phyloP scores from a whole-genome alignment of 225 moss, liverwort and hornwort species.

The Physcomitrellopsis africana region DNA sequence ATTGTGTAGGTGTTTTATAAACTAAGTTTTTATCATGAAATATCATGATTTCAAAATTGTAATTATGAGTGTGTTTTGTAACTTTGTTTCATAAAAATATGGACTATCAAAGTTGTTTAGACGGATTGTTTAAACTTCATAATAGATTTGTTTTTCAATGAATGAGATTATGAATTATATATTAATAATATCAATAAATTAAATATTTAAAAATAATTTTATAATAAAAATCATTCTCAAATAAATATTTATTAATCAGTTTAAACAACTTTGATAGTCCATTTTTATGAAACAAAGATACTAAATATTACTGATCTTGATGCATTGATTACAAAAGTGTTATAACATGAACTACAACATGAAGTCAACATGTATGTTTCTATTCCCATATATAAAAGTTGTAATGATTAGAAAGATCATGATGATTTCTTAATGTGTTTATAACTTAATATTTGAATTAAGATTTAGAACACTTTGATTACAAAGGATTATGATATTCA shows the following conservation, averaged over 20 bases:
- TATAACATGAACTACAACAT: no score
- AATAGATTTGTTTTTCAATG: not conserved
- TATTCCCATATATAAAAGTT: not conserved
- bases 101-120: constrained; percentile 56
- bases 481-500: no score
- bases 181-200: not conserved
- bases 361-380: not conserved
- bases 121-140: constrained; percentile 16
- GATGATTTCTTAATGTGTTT: no score
- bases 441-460: no score
- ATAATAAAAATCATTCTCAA: not conserved
- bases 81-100: constrained; percentile 22
- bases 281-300: constrained; percentile 30
- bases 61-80: constrained; percentile 11
- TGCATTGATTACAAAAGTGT: no score
- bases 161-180: not conserved
- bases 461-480: no score
- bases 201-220: not conserved
- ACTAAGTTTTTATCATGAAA: no score
- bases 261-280: constrained; percentile 50
- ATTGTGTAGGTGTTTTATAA: no score
- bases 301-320: not conserved
- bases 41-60: no score
- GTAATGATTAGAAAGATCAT: no score
- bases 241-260: constrained; percentile 22